Evolutionary conservation across 192 early-diverging fungal genomes (phyloP).

Genomic region (Gigaspora rosea): DNA sequence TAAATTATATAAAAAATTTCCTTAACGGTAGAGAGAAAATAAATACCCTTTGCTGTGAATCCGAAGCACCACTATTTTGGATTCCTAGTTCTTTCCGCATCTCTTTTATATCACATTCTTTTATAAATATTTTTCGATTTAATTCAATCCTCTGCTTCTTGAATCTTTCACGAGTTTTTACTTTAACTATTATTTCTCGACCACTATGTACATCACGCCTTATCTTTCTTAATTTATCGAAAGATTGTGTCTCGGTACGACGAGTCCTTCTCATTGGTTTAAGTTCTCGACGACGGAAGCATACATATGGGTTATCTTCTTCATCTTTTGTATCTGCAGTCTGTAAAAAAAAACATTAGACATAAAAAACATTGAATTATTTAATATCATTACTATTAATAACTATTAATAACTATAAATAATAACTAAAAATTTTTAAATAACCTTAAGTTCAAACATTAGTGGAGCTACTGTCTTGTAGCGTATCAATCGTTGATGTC

Average conservation of each 20-base stretch:
- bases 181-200: conserved; percentile 77
- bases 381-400: neutral
- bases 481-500: conserved; percentile 23
- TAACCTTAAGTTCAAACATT: conserved; percentile 58
- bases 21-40: neutral
- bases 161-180: conserved; percentile 73
- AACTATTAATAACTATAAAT: neutral
- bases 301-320: conserved; percentile 92
- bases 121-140: conserved; percentile 79
- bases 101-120: conserved; percentile 61
- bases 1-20: neutral
- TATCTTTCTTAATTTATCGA: conserved; percentile 84
- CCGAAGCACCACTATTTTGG: conserved; percentile 46
- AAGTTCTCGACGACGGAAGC: conserved; percentile 94
- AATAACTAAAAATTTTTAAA: neutral
- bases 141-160: conserved; percentile 72
- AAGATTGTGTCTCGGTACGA: conserved; percentile 78
- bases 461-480: conserved; percentile 47
- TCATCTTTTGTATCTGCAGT: conserved; percentile 45
- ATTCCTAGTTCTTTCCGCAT: conserved; percentile 72
- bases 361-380: neutral
- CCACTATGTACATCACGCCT: conserved; percentile 79
- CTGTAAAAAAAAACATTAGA: conserved; percentile 54
- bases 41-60: neutral
- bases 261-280: conserved; percentile 85